Base-by-base conservation (phyloP, 1,284 basidiomycete species). In the Rhodotorula sp. region DNA sequence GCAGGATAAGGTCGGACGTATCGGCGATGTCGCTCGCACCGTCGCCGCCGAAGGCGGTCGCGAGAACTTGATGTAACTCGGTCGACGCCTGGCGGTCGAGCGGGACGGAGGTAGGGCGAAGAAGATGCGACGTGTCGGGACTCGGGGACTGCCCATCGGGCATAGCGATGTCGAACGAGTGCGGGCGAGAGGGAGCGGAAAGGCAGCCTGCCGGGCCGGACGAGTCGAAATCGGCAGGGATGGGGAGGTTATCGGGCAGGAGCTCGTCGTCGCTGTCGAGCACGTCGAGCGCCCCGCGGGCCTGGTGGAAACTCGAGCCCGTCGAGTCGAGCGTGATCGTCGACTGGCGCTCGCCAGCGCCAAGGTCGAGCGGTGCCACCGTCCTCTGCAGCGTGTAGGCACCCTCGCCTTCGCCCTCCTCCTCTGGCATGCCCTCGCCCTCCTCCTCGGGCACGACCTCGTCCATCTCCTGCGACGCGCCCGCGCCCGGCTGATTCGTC, bases 271-370 rank as follows among this genome's bases (percentile, higher is more conserved):
- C 68, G 25, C 36, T 55, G 12, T 57, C 61, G 29, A 10, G 39
- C 8, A 3, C 44, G 5, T 13, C 44, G 44, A 12, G 48, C 25
- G 34, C 46, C 32, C 41, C 57, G 29, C 17, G 2, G 1, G 54
- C 41, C 21, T 59, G 66, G 57, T 70, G 72, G 53, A 70, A 73
- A 56, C 72, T 73, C 44, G 72, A 73, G 2, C 72, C 72, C 8
- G 39, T 62, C 62, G 72, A 73, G 44, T 46, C 57, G 57, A 55
- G n/a, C 44, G 62, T 56, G 10, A 56, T 44, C 4, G 60, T 36
- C 57, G 70, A 65, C 27, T 58, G 29, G 0, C 56, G 59, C 41
- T 67, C 29, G n/a, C 29, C 25, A 7, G 36, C 7, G 36, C 15
- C 25, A 15, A 2, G 10, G n/a, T 51, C n/a, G 50, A 21, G 44